Percentiles rank a stretch among this genome's conserved stretches.
These are phyloP conservation scores for sunflower (Helianthus annuus) DNA, from an alignment of 129 eudicot species.

Conservation along the genomic window HanXRQr2.0-SUNRISE NC_035446.2:110978135-110978634, in stretches of 20 bases:
- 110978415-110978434: slow-evolving; percentile 68
- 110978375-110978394: slow-evolving; percentile 64
- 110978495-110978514: slow-evolving; percentile 65
- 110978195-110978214: too few relatives aligned
- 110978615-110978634: slow-evolving; percentile 60
- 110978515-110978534: slow-evolving; percentile 54
- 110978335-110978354: not conserved
- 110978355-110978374: not conserved
- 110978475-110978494: slow-evolving; percentile 68
- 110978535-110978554: slow-evolving; percentile 62
- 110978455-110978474: slow-evolving; percentile 60
- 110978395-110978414: slow-evolving; percentile 65
- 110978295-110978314: not conserved
- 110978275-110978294: too few relatives aligned
- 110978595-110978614: slow-evolving; percentile 55
- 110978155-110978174: too few relatives aligned
- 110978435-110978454: slow-evolving; percentile 63
- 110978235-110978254: too few relatives aligned
- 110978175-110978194: too few relatives aligned
- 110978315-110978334: not conserved
- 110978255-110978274: too few relatives aligned
- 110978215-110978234: too few relatives aligned
- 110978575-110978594: slow-evolving; percentile 62
- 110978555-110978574: slow-evolving; percentile 61
- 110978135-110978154: too few relatives aligned